Conservation (phyloP, 345 rosid species). For the Ceriops tagal region DNA sequence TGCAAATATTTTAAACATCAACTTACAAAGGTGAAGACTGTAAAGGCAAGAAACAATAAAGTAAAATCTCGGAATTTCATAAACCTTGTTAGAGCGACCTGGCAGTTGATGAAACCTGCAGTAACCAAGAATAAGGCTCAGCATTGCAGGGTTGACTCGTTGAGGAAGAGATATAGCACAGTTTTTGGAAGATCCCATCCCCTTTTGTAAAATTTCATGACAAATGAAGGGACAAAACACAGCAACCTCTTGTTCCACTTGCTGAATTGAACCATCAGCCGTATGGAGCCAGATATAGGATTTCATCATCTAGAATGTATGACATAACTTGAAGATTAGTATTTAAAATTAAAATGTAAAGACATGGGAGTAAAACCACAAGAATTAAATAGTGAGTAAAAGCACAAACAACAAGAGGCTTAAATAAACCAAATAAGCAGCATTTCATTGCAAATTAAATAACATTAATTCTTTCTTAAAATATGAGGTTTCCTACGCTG, state of each 20-base stretch:
- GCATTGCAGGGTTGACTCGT: conserved; percentile 65
- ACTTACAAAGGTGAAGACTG: background rate
- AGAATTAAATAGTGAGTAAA: background rate
- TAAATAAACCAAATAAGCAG: too few species aligned
- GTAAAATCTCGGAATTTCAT: conserved; percentile 1
- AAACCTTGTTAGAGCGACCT: conserved; percentile 79
- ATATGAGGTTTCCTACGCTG: too few species aligned
- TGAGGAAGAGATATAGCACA: conserved; percentile 79
- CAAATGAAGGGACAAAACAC: conserved; percentile 30
- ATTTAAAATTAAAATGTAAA: background rate
- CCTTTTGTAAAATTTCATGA: conserved; percentile 35
- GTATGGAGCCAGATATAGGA: conserved; percentile 31
- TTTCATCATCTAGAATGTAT: conserved; percentile 24
- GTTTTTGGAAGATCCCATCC: conserved; percentile 81
- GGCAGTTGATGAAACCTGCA: conserved; percentile 89
- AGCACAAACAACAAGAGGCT: too few species aligned
- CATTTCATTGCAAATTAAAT: too few species aligned
- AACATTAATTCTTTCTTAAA: too few species aligned
- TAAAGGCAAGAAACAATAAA: background rate
- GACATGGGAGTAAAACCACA: background rate
- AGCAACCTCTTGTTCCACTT: conserved; percentile 35
- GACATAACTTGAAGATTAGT: background rate
- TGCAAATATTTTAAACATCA: background rate
- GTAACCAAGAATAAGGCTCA: conserved; percentile 80
- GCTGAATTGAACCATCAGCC: conserved; percentile 27